Evolutionary conservation across 2,329 filamentous ascomycete species (phyloP).

Genomic region (Colletotrichum karsti): DNA sequence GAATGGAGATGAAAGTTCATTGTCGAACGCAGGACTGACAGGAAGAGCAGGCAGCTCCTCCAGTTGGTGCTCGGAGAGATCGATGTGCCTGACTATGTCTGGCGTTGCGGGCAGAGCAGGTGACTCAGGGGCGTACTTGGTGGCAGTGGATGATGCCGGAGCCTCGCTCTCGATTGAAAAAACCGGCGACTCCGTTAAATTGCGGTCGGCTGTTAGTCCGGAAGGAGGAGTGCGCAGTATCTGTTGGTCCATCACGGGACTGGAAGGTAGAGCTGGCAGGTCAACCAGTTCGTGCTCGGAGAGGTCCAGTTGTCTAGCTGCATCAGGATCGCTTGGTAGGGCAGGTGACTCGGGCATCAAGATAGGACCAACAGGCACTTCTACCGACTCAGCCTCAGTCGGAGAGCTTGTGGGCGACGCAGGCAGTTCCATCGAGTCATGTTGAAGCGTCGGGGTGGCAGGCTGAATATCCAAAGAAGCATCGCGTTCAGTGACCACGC

Average conservation of each 20-base stretch:
- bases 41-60: not conserved
- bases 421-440: slow-evolving; percentile 8
- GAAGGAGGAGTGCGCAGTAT: no score
- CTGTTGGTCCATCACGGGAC: not conserved
- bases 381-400: not conserved
- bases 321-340: not conserved
- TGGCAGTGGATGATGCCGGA: not conserved
- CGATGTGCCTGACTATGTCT: not conserved
- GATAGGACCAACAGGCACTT: not conserved
- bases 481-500: not conserved
- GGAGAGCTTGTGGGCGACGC: slow-evolving; percentile 19
- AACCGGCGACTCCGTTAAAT: not conserved
- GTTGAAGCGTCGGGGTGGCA: not conserved
- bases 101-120: not conserved
- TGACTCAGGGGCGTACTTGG: not conserved
- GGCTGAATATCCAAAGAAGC: not conserved
- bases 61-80: not conserved
- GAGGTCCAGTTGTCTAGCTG: not conserved
- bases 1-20: not conserved
- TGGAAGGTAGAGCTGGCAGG: slow-evolving; percentile 10
- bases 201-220: no score
- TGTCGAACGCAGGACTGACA: not conserved
- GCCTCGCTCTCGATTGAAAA: not conserved
- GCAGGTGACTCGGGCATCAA: slow-evolving; percentile 6
- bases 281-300: not conserved